phyloP scores from a whole-genome alignment of 495 filamentous ascomycete species.

The Lasiosphaeria hispida region DNA sequence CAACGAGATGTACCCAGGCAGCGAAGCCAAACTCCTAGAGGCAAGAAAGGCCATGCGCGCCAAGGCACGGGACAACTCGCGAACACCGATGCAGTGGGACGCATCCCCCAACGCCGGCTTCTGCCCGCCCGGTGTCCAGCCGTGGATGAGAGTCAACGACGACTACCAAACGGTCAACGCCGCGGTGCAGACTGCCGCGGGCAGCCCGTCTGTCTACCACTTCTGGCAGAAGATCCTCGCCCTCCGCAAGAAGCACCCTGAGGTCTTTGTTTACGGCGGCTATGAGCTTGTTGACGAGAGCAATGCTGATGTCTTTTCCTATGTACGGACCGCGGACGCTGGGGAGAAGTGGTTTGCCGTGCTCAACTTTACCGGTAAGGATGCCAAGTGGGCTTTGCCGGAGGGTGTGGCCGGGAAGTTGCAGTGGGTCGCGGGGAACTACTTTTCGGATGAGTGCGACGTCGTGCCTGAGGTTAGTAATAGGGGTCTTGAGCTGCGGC shows the following conservation, averaged over 20 bases:
- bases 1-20: constrained; percentile 2
- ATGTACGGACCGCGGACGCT: constrained; percentile 22
- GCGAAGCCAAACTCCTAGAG: neutral
- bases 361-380: constrained; percentile 20
- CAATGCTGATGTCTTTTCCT: constrained; percentile 28
- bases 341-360: constrained; percentile 28
- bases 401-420: neutral
- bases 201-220: constrained; percentile 34
- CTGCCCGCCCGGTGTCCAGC: constrained; percentile 27
- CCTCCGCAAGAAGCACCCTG: constrained; percentile 46
- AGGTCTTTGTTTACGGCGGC: constrained; percentile 61
- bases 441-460: neutral
- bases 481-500: neutral
- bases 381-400: neutral
- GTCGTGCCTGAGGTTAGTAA: neutral
- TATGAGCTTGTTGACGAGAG: constrained; percentile 38
- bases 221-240: constrained; percentile 47
- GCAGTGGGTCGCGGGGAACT: neutral
- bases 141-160: constrained; percentile 55
- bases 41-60: neutral
- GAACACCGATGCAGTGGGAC: constrained; percentile 62
- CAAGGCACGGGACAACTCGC: constrained; percentile 58
- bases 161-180: constrained; percentile 46
- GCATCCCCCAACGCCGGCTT: constrained; percentile 52
- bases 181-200: constrained; percentile 34